A percentile compares a stretch with the other conserved stretches of the same genome.
Evolutionary conservation across 208 protist species (phyloP).

Genomic region (Sergeia podlipaevii): DNA sequence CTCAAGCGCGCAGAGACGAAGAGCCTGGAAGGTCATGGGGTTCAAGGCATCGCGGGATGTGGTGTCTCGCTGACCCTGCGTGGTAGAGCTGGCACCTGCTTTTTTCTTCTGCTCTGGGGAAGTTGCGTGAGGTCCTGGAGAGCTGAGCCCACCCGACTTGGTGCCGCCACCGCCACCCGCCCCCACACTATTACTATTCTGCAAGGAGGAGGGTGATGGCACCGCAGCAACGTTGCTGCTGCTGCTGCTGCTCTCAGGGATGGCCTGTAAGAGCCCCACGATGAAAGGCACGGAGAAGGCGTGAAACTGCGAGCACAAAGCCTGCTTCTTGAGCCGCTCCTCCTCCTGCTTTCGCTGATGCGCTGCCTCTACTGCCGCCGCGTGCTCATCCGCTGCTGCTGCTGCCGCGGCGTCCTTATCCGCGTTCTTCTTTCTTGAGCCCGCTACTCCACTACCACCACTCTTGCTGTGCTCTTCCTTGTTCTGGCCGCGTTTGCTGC

Average conservation of each 20-base stretch:
- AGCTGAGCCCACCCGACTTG: not conserved
- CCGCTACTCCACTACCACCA: no score
- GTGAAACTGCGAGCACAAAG: not conserved
- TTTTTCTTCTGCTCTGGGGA: not conserved
- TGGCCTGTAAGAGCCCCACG: not conserved
- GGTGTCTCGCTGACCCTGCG: not conserved
- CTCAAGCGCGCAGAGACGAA: constrained; percentile 3
- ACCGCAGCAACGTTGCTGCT: no score
- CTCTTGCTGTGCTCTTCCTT: not conserved
- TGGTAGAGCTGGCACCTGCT: not conserved
- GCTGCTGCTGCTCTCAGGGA: not conserved
- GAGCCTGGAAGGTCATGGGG: not conserved
- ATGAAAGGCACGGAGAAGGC: not conserved
- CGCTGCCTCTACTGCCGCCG: not conserved
- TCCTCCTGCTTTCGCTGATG: not conserved
- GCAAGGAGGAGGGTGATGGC: no score
- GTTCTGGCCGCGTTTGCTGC: not conserved
- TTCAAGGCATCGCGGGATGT: not conserved
- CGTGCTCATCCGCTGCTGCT: not conserved
- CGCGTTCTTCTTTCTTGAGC: not conserved
- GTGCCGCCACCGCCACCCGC: not conserved
- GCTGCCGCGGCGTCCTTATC: not conserved
- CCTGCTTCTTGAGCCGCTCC: not conserved
- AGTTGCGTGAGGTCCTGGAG: not conserved
- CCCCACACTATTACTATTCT: no score